Base-by-base conservation (phyloP, 169 alveolate genomes). In the Plasmodium inui region DNA sequence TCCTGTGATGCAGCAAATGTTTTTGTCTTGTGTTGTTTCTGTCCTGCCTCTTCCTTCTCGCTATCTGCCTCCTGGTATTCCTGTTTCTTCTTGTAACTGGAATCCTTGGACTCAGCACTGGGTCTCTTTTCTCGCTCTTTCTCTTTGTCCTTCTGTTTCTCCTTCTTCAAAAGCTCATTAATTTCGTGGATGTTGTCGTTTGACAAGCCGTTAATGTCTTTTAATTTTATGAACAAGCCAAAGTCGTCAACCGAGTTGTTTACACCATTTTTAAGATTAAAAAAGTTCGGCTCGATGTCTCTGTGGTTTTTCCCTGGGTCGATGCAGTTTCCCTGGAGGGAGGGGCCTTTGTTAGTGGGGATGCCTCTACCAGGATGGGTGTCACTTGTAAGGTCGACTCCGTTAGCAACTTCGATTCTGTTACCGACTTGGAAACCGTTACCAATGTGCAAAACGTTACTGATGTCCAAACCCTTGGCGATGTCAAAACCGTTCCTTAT, bases 171-270 rank as follows among this genome's bases (percentile, higher is more conserved):
- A 19, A 81, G 32, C 26, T 81, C 70, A 50, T 81, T 81, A 50
- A 81, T 81, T 81, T 81, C 61, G 37, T 50, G 88, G 10, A 81
- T 26, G 10, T 53, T 81, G 39, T 81, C 70, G 57, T 79, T 79
- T 81, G 61, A 70, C 17, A 50, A 14, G 39, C 76, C 53, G 8
- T 81, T 81, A 10, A 81, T 30, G 37, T 81, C 88, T 81, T 81
- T 81, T 50, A 81, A 41, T 81, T 81, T 81, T 81, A 81, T 53
- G 37, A 53, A 81, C 37, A 81, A 4, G 32, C 88, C 88, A 28
- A 81, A 81, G 67, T 81, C 88, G 67, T 81, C 88, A 8, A 50
- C 55, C 30, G 88, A 81, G 39, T 53, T 53, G 0, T 37, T 53
- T 81, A 81, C 10, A 81, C 39, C 88, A 81, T 81, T 39, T 81